Percentiles rank a stretch among this genome's conserved stretches.
phyloP scores from a whole-genome alignment of 2,329 filamentous ascomycete genomes.

The Xylaria sp. region DNA sequence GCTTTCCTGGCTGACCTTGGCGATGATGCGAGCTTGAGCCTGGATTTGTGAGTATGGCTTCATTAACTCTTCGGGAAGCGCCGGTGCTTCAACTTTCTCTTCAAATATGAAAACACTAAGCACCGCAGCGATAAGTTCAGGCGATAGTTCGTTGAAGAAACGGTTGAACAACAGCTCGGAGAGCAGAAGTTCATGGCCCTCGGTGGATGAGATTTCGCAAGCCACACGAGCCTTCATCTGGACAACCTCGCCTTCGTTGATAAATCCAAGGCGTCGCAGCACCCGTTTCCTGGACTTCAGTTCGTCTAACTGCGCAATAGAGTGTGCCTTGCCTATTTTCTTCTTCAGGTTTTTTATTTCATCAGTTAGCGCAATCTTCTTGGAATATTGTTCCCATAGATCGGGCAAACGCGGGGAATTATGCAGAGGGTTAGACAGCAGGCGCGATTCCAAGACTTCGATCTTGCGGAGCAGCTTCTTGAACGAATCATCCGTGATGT shows the following conservation, averaged over 20 bases:
- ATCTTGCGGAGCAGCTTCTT: slow-evolving; percentile 96
- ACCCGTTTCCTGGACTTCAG: slow-evolving; percentile 96
- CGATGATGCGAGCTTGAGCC: slow-evolving; percentile 85
- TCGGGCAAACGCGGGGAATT: slow-evolving; percentile 85
- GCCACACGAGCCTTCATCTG: slow-evolving; percentile 97
- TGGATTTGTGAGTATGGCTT: slow-evolving; percentile 90
- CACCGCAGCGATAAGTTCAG: slow-evolving; percentile 86
- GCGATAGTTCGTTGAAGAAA: slow-evolving; percentile 95
- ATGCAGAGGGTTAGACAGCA: slow-evolving; percentile 90
- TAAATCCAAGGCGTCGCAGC: slow-evolving; percentile 91
- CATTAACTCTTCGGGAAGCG: slow-evolving; percentile 83
- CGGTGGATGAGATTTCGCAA: slow-evolving; percentile 92
- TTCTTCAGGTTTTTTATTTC: slow-evolving; percentile 92
- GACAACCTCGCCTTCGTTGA: slow-evolving; percentile 94
- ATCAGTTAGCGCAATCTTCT: slow-evolving; percentile 78
- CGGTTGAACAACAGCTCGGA: slow-evolving; percentile 95
- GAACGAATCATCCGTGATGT: slow-evolving; percentile 90
- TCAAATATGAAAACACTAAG: slow-evolving; percentile 98
- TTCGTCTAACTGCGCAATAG: slow-evolving; percentile 93
- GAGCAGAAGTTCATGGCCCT: slow-evolving; percentile 91
- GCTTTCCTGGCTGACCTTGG: slow-evolving; percentile 93
- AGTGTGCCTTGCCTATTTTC: slow-evolving; percentile 84
- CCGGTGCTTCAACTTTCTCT: slow-evolving; percentile 85
- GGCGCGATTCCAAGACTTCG: slow-evolving; percentile 90
- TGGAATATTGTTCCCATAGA: slow-evolving; percentile 87